Conservation (phyloP, 1,284 basidiomycete genomes). For the Athelia psychrophila region DNA sequence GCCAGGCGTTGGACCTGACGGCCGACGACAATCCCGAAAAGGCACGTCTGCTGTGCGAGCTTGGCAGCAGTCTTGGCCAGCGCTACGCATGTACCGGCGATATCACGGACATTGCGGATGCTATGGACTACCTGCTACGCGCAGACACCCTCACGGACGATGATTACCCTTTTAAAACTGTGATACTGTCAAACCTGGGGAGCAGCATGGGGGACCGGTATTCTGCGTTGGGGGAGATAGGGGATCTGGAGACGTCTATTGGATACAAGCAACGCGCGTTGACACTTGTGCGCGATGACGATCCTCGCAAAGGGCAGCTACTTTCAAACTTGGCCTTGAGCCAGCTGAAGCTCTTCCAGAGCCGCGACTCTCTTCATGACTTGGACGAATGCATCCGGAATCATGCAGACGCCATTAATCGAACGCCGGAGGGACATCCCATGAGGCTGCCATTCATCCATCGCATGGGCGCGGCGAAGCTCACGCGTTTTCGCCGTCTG, state of each 20-base stretch:
- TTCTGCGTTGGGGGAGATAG: too few species aligned
- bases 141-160: neutral
- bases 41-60: neutral
- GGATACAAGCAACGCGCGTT: too few species aligned
- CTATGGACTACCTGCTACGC: neutral
- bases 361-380: too few species aligned
- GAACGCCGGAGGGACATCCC: slow-evolving; percentile 6
- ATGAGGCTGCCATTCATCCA: slow-evolving; percentile 1
- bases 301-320: too few species aligned
- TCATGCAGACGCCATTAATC: slow-evolving; percentile 1
- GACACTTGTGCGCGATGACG: too few species aligned
- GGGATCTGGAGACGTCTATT: too few species aligned
- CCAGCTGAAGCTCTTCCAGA: too few species aligned
- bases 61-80: neutral
- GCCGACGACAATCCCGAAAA: neutral
- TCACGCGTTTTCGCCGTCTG: slow-evolving; percentile 6
- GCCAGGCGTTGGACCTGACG: neutral
- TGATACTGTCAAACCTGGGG: too few species aligned
- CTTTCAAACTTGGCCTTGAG: too few species aligned
- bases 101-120: neutral
- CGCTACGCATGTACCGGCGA: neutral
- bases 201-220: too few species aligned
- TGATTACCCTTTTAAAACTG: neutral
- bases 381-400: neutral
- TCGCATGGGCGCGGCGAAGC: slow-evolving; percentile 5